Percentiles rank a stretch among this genome's conserved stretches.
phyloP scores from a whole-genome alignment of 139 green algal genomes.

The Closterium sp. region DNA sequence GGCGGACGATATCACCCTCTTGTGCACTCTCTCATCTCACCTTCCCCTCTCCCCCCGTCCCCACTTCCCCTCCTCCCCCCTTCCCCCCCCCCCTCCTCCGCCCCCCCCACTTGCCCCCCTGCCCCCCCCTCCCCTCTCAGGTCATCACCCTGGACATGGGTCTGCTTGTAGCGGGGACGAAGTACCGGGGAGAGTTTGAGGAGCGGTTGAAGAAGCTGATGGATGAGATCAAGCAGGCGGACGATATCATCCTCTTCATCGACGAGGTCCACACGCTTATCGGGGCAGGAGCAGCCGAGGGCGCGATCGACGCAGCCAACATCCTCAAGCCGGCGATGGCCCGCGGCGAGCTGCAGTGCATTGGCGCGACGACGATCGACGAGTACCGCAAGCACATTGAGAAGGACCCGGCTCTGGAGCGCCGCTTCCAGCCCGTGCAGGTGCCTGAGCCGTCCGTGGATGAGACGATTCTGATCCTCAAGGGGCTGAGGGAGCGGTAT shows the following conservation, averaged over 20 bases:
- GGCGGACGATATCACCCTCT: conserved; percentile 71
- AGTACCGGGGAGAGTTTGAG: conserved; percentile 99
- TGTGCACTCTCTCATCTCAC: neutral
- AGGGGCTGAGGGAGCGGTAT: conserved; percentile 89
- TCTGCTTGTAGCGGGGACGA: conserved; percentile 96
- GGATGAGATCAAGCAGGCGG: conserved; percentile 99
- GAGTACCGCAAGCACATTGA: conserved; percentile 99
- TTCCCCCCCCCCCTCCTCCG: too few relatives aligned
- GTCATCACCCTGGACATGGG: conserved; percentile 99
- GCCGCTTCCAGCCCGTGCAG: conserved; percentile 64
- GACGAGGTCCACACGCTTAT: conserved; percentile 98
- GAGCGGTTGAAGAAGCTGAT: conserved; percentile 99
- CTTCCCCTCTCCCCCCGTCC: too few relatives aligned
- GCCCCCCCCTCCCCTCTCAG: conserved; percentile 50
- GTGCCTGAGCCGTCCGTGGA: conserved; percentile 92
- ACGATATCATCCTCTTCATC: conserved; percentile 97
- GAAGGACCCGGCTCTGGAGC: conserved; percentile 98
- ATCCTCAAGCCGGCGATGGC: conserved; percentile 98
- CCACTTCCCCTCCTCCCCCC: too few relatives aligned
- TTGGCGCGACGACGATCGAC: conserved; percentile 97
- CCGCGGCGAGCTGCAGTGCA: conserved; percentile 95
- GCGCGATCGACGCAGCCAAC: conserved; percentile 98
- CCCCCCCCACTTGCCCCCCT: too few relatives aligned
- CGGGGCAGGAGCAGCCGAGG: conserved; percentile 94
- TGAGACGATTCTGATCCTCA: conserved; percentile 95